Conservation (phyloP, 352 stramenopile genomes). For the Phytophthora litchii region DNA sequence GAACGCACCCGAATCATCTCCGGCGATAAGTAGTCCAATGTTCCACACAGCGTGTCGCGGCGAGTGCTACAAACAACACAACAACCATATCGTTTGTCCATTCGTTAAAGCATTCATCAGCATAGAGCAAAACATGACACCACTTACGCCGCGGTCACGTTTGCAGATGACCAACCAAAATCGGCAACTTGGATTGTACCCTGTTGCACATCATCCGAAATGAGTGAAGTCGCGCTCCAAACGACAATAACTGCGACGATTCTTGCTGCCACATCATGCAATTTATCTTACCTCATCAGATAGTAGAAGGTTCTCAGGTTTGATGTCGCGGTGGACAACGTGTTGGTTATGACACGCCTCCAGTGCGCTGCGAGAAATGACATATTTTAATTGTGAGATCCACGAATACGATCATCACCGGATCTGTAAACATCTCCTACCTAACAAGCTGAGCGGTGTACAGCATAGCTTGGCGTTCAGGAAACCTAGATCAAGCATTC, state of each 20-base stretch:
- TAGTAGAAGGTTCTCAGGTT: constrained; percentile 95
- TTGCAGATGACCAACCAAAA: constrained; percentile 98
- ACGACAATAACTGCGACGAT: background rate
- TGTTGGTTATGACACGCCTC: constrained; percentile 81
- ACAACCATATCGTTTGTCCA: background rate
- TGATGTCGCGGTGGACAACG: constrained; percentile 95
- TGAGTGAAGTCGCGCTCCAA: background rate
- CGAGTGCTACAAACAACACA: constrained; percentile 57
- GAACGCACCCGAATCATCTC: constrained; percentile 96
- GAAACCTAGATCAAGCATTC: constrained; percentile 53
- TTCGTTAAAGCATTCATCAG: background rate
- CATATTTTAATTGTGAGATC: constrained; percentile 3
- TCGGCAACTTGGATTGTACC: constrained; percentile 98
- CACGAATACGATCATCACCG: background rate
- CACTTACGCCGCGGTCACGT: constrained; percentile 75
- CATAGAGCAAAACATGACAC: background rate
- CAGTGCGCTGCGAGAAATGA: constrained; percentile 38
- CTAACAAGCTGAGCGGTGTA: constrained; percentile 80
- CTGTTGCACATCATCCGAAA: constrained; percentile 22
- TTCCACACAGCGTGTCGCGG: constrained; percentile 98
- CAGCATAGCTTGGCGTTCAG: constrained; percentile 63
- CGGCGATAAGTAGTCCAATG: constrained; percentile 98
- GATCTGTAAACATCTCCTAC: constrained; percentile 20
- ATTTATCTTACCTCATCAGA: constrained; percentile 52
- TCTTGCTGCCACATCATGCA: too few species aligned